A percentile compares a stretch with the other conserved stretches of the same genome.
These are phyloP conservation scores for Hygrophorus russula DNA, from an alignment of 768 basidiomycete species.

Conservation along the genomic window DNA sequence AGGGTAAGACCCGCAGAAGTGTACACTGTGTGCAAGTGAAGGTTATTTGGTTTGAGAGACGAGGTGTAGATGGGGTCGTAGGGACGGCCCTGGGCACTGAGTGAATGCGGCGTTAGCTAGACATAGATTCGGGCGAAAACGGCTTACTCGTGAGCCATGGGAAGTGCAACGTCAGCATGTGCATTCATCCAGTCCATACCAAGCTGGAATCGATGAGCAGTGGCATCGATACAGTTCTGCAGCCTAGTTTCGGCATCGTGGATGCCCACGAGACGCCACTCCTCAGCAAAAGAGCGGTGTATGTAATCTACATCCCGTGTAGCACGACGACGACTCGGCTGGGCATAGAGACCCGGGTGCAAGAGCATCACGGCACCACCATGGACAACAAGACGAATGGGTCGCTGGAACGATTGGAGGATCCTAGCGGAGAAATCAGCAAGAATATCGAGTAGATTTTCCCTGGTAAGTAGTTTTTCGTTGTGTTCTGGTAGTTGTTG, in stretches of 20 bases:
- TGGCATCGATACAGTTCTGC: slow-evolving; percentile 41
- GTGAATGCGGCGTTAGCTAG: not conserved
- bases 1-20: slow-evolving; percentile 40
- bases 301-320: slow-evolving; percentile 66
- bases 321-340: slow-evolving; percentile 31
- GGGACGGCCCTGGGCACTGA: slow-evolving; percentile 1
- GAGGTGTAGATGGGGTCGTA: slow-evolving; percentile 57
- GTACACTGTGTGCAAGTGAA: slow-evolving; percentile 46
- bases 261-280: slow-evolving; percentile 37
- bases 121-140: not conserved
- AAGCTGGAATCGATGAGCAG: slow-evolving; percentile 35
- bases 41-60: slow-evolving; percentile 38
- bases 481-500: slow-evolving; percentile 22
- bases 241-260: slow-evolving; percentile 44
- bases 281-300: slow-evolving; percentile 44
- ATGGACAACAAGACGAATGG: slow-evolving; percentile 53
- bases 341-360: slow-evolving; percentile 30
- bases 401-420: slow-evolving; percentile 28
- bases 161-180: slow-evolving; percentile 61
- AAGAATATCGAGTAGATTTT: slow-evolving; percentile 35
- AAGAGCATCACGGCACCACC: slow-evolving; percentile 70
- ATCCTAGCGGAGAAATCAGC: slow-evolving; percentile 39
- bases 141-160: slow-evolving; percentile 52
- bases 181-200: slow-evolving; percentile 74
- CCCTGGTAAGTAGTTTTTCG: slow-evolving; percentile 26